Base-by-base conservation (phyloP, 768 basidiomycete species). In the Pleurotus salmoneostramineus region DNA sequence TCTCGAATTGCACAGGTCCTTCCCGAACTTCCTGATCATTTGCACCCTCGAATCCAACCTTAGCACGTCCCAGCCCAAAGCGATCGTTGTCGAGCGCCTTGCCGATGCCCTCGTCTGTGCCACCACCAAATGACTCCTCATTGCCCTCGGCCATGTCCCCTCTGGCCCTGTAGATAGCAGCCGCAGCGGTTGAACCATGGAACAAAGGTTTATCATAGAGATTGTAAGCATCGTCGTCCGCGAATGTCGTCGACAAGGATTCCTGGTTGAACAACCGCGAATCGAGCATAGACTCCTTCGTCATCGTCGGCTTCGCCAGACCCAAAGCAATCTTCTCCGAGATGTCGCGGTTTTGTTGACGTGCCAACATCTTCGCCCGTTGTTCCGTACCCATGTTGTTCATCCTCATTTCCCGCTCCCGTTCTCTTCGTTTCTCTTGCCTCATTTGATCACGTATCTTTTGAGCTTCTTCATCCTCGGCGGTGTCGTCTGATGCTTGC, bases 301-400 rank as follows among this genome's bases (percentile, higher is more conserved):
- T 93, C 60, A 91, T 67, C 0, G 95, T 95, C 5, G 97, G 97
- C 71, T 98, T 99, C 34, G 97, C 97, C 49, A 99, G 84, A 40
- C 97, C 97, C 34, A 99, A 85, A 3, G 97, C 97, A 54, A 99
- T 88, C 80, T 99, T 98, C 75, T 99, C 97, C 2, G 97, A 99
- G 48, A 99, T 98, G 71, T 98, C 97, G 66, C 97, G 93, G 70
- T 98, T 96, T 74, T 97, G 95, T 64, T 98, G 93, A 56, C 91
- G 86, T 17, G 96, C 95, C 59, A 98, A 78, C 82, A 92, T 87
- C 77, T 97, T 98, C 40, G 97, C 95, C 12, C 97, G 83, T 68
- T 95, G 93, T 72, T 98, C 97, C 32, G 89, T 83, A 27, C 97
- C 97, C 97, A 99, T 99, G 68, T 98, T 97, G 72, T 83, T 94